These are phyloP conservation scores for Dichotomopilus funicola DNA, from an alignment of 2,329 filamentous ascomycete genomes.

Conservation along the genomic window DNA sequence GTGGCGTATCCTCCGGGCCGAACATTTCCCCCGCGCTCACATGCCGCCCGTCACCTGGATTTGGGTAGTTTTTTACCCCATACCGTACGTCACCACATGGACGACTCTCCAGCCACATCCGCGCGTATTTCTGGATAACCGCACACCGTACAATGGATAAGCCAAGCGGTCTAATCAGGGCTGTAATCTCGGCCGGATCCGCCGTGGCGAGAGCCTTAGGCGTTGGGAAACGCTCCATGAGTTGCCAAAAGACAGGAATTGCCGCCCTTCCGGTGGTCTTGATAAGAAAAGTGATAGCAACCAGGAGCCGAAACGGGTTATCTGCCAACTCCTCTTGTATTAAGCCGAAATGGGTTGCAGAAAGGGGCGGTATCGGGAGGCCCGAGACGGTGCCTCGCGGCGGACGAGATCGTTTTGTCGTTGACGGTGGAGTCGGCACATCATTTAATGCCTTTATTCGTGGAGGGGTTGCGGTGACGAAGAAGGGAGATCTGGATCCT, in stretches of 20 bases:
- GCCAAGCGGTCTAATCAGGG: conserved; percentile 63
- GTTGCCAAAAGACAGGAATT: conserved; percentile 65
- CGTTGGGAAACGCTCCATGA: conserved; percentile 64
- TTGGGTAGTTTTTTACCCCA: conserved; percentile 42
- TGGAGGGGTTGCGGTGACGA: conserved; percentile 15
- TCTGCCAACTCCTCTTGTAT: conserved; percentile 73
- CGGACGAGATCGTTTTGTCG: conserved; percentile 17
- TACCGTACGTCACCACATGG: conserved; percentile 54
- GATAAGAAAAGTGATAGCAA: conserved; percentile 81
- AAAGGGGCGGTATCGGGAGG: conserved; percentile 62
- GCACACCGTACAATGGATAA: conserved; percentile 61
- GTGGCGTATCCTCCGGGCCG: conserved; percentile 23
- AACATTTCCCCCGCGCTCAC: conserved; percentile 27
- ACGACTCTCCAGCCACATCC: conserved; percentile 57
- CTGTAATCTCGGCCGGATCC: conserved; percentile 43
- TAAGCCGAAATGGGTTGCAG: conserved; percentile 61
- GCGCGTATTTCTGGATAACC: conserved; percentile 64
- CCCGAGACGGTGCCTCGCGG: conserved; percentile 43
- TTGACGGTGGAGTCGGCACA: conserved; percentile 4
- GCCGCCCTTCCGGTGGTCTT: conserved; percentile 68
- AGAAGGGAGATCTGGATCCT: conserved; percentile 31
- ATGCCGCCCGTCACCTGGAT: conserved; percentile 25
- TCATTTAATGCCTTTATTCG: not conserved
- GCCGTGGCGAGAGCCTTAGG: conserved; percentile 55
- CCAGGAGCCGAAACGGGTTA: conserved; percentile 71